Conservation (phyloP, 2,329 filamentous ascomycete species). For the Monosporascus sp. region DNA sequence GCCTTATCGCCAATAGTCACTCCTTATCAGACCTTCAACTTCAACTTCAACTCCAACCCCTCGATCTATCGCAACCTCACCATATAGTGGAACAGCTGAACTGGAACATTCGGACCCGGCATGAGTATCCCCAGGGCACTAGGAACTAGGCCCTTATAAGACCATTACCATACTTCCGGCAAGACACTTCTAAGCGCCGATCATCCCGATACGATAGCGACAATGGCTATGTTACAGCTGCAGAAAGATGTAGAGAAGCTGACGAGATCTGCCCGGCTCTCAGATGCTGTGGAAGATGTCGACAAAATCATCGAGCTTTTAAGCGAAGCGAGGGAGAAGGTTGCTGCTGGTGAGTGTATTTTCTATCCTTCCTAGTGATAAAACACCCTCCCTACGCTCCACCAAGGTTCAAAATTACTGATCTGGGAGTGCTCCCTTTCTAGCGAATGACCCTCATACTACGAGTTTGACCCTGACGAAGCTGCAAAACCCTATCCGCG, state of each 20-base stretch:
- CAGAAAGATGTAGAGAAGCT: conserved; percentile 72
- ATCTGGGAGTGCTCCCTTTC: neutral
- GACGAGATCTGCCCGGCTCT: conserved; percentile 63
- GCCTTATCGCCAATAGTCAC: neutral
- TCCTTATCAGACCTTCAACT: no score
- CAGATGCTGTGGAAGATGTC: conserved; percentile 70
- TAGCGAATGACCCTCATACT: conserved; percentile 58
- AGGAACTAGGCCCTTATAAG: neutral
- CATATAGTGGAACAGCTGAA: neutral
- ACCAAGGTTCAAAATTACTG: conserved; percentile 4
- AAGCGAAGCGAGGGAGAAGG: conserved; percentile 64
- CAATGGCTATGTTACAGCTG: conserved; percentile 49
- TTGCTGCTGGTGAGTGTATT: conserved; percentile 58
- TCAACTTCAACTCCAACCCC: no score
- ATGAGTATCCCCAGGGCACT: neutral
- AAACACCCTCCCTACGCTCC: neutral
- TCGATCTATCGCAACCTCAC: neutral
- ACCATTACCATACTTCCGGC: neutral
- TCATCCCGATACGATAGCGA: conserved; percentile 9
- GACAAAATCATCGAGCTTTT: conserved; percentile 79
- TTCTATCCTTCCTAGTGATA: neutral
- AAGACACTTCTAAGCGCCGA: no score
- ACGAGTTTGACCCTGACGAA: conserved; percentile 73
- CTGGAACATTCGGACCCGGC: neutral
- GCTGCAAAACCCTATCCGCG: conserved; percentile 80